Percentiles rank a stretch among this genome's conserved stretches.
Conservation (phyloP, 2,329 filamentous ascomycete species). For the Tolypocladium guangdongense region DNA sequence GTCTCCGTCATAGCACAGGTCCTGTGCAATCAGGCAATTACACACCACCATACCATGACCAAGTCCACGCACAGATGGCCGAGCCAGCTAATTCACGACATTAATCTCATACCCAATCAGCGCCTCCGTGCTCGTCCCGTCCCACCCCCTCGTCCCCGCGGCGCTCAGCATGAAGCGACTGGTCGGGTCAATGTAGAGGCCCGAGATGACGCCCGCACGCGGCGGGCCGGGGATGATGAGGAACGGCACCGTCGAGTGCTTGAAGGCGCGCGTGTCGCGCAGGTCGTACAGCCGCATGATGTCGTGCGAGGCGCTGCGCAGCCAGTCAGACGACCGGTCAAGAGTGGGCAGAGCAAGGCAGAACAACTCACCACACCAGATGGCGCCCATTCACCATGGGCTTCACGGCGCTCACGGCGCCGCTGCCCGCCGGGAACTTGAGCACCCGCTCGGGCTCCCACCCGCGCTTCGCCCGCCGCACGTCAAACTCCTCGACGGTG, state of each 20-base stretch:
- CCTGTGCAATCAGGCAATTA: too few species aligned
- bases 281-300: slow-evolving; percentile 91
- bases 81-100: slow-evolving; percentile 8
- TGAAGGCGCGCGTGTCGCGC: slow-evolving; percentile 50
- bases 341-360: slow-evolving; percentile 12
- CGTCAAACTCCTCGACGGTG: slow-evolving; percentile 86
- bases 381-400: slow-evolving; percentile 91
- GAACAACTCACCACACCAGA: slow-evolving; percentile 55
- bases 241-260: slow-evolving; percentile 78
- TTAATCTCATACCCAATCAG: slow-evolving; percentile 87
- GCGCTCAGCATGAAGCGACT: slow-evolving; percentile 87
- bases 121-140: slow-evolving; percentile 80
- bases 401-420: slow-evolving; percentile 75
- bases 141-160: slow-evolving; percentile 89
- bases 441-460: slow-evolving; percentile 68
- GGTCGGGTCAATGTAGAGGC: slow-evolving; percentile 76
- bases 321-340: not conserved
- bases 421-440: slow-evolving; percentile 81
- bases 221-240: slow-evolving; percentile 86
- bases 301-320: slow-evolving; percentile 69
- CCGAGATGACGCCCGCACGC: slow-evolving; percentile 75
- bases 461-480: slow-evolving; percentile 61
- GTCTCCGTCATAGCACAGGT: too few species aligned
- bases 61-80: too few species aligned
- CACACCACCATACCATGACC: too few species aligned